These are phyloP conservation scores for Colletotrichum sp. DNA, from an alignment of 2,329 filamentous ascomycete genomes.

Conservation along the genomic window DNA sequence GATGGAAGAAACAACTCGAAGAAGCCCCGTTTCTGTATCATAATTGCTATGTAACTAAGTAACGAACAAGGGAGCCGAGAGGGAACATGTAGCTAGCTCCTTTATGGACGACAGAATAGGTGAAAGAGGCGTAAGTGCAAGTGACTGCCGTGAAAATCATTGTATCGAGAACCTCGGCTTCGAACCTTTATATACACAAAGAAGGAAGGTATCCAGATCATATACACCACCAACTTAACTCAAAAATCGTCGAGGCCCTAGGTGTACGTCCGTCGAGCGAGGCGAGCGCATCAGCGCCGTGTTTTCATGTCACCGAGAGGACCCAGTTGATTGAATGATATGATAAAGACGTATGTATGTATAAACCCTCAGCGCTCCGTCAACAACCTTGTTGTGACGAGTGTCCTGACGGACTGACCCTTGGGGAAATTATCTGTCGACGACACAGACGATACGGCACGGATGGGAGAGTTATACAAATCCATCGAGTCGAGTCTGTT, in stretches of 20 bases:
- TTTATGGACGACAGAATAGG: background rate
- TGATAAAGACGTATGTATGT: no score
- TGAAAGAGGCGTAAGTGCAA: background rate
- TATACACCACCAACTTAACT: background rate
- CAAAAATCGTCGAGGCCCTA: background rate
- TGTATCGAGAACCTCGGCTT: background rate
- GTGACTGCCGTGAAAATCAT: background rate
- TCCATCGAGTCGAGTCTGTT: no score
- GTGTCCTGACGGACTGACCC: no score
- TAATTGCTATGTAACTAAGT: background rate
- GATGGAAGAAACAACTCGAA: no score
- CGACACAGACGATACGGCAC: fast-evolving
- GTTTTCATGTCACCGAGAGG: background rate
- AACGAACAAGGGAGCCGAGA: background rate
- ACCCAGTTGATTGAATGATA: no score
- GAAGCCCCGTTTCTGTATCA: background rate
- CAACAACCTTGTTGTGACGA: no score
- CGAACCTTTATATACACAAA: background rate
- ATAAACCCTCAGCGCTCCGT: background rate
- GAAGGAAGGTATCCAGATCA: background rate
- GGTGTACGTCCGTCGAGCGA: no score
- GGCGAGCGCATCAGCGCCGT: background rate
- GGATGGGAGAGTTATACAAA: background rate
- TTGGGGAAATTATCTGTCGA: no score
- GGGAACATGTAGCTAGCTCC: background rate